Evolutionary conservation across 1,284 basidiomycete genomes (phyloP), one percentile per base, ranked within the genome.

Genomic region (Irpex rosettiformis): DNA sequence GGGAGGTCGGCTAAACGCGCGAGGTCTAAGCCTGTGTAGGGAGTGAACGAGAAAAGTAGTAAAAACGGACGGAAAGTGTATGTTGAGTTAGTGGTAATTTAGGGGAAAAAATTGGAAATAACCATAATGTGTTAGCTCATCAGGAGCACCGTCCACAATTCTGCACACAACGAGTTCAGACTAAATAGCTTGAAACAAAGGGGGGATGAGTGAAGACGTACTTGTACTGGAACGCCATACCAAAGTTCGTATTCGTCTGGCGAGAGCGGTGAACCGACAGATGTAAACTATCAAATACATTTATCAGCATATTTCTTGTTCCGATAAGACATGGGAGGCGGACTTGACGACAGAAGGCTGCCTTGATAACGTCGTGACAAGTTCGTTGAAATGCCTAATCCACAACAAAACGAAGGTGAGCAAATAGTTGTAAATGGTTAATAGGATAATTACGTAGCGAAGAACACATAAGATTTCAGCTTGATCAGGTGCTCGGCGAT

Each of bases 401-500:
- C 13, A 28, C 22, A 11, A 24, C 28, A 24, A 13, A 48, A 54
- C n/a, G n/a, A n/a, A n/a, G n/a, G n/a, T n/a, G n/a, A n/a, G n/a
- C n/a, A n/a, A 54, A n/a, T 10, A 45, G 43, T 45, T 8, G 43
- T n/a, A 11, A 37, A 21, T 45, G 3, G 8, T 8, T 45, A 8
- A 18, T 13, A 25, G 27, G 21, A 21, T 37, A 72, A 81, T 64
- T 69, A 96, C 80, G 96, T 98, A 4, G 93, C 89, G 68, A 98
- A 98, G 73, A 97, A 91, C 1, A 91, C 89, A 63, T 89, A 91
- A 8, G 86, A 79, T 91, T 89, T 90, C 43, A 80, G 73, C 48
- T 77, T 76, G 63, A 97, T 88, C 57, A 98, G 79, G 45, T 84
- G 85, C 70, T 98, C 96, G 0, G 93, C 92, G 58, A 98, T 91